A percentile compares a stretch with the other conserved stretches of the same genome.
Conservation (phyloP, 768 basidiomycete genomes). For the Trichaptum fuscoviolaceum region DNA sequence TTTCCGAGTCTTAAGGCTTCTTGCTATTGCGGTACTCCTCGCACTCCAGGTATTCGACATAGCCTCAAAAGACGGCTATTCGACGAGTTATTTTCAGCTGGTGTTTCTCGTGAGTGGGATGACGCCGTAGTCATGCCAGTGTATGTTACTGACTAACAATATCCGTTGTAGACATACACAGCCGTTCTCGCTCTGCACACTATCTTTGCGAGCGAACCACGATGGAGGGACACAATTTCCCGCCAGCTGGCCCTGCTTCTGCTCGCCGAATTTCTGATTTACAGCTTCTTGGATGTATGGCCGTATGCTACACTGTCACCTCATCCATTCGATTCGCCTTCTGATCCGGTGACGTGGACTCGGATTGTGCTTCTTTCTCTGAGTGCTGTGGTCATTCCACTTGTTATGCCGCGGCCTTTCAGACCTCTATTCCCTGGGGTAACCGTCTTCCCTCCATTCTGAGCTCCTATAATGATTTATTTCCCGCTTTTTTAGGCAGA, state of each 20-base stretch:
- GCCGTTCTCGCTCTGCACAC: neutral
- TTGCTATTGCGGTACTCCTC: neutral
- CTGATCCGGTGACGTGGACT: neutral
- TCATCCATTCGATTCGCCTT: neutral
- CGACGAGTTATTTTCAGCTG: neutral
- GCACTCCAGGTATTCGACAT: neutral
- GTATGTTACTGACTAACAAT: neutral
- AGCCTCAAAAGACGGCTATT: neutral
- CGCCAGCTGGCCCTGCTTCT: neutral
- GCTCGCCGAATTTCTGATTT: neutral
- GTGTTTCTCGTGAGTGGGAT: neutral
- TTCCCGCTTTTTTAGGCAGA: neutral
- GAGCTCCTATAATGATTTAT: neutral
- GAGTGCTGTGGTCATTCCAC: neutral
- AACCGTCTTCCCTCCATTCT: neutral
- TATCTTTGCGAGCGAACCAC: neutral
- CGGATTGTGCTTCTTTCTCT: neutral
- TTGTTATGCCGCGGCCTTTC: neutral
- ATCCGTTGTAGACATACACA: neutral
- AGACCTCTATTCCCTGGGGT: neutral
- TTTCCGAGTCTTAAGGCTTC: constrained; percentile 1
- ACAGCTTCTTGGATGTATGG: constrained; percentile 3
- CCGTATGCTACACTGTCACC: neutral
- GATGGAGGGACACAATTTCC: neutral
- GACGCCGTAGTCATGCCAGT: neutral